phyloP scores from a whole-genome alignment of 2,329 filamentous ascomycete genomes.

The Microsporum canis region DNA sequence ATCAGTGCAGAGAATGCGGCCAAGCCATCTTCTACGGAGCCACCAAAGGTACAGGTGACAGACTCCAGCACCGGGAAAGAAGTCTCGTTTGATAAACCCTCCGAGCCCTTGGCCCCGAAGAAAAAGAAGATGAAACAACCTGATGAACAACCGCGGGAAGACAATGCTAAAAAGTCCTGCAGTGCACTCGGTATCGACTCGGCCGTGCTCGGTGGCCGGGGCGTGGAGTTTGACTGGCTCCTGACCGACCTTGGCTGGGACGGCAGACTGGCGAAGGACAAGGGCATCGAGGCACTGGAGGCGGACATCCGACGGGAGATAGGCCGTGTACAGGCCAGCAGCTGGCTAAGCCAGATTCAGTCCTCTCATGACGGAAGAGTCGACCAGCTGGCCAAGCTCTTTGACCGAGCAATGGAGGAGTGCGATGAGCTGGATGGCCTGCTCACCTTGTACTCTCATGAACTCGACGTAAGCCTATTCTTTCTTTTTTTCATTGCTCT shows the following conservation, averaged over 20 bases:
- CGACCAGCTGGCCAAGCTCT: conserved; percentile 69
- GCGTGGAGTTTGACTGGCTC: conserved; percentile 68
- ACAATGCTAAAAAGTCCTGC: conserved; percentile 69
- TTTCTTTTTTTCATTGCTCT: not conserved
- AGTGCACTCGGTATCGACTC: conserved; percentile 67
- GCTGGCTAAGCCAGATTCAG: conserved; percentile 72
- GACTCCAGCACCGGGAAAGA: conserved; percentile 22
- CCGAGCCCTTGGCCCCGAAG: conserved; percentile 11
- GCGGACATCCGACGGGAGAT: conserved; percentile 76
- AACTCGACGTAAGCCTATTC: conserved; percentile 61
- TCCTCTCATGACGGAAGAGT: conserved; percentile 87
- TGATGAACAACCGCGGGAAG: conserved; percentile 50
- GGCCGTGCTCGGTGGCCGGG: conserved; percentile 60
- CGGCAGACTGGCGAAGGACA: conserved; percentile 60
- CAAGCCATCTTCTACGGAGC: conserved; percentile 23
- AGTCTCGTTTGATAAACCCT: conserved; percentile 12
- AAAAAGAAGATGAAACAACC: conserved; percentile 15
- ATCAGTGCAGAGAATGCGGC: conserved; percentile 21
- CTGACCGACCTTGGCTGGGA: conserved; percentile 85
- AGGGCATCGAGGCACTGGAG: conserved; percentile 69
- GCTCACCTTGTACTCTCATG: conserved; percentile 85
- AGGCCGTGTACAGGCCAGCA: conserved; percentile 80
- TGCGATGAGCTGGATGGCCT: conserved; percentile 94
- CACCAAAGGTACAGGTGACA: conserved; percentile 32
- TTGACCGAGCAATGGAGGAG: conserved; percentile 84